Percentiles rank a stretch among this genome's conserved stretches.
These are phyloP conservation scores for Colletotrichum karsti DNA, from an alignment of 2,329 filamentous ascomycete genomes.

Conservation along the genomic window DNA sequence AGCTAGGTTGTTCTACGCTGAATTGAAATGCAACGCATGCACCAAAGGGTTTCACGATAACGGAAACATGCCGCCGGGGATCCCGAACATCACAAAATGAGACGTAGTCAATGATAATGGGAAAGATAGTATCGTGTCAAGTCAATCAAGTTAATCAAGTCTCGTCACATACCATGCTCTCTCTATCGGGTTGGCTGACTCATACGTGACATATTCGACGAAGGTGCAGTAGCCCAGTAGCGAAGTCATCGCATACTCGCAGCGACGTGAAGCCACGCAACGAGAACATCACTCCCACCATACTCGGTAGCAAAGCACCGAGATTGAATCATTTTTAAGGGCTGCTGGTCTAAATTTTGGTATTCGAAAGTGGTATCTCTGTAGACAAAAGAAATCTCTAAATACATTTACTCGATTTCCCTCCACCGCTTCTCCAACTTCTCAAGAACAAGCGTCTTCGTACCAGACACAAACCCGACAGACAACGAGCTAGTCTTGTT, in stretches of 20 bases:
- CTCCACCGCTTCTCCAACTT: conserved; percentile 44
- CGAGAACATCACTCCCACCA: too few species aligned
- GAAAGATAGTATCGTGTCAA: too few species aligned
- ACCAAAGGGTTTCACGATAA: not conserved
- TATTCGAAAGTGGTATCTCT: conserved; percentile 21
- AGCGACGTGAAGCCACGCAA: too few species aligned
- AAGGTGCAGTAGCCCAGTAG: too few species aligned
- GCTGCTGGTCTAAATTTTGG: not conserved
- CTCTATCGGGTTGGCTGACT: too few species aligned
- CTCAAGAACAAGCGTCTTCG: conserved; percentile 30
- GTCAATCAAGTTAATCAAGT: too few species aligned
- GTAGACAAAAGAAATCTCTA: not conserved
- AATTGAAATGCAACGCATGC: not conserved
- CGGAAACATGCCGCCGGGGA: not conserved
- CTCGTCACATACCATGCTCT: too few species aligned
- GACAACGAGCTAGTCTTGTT: conserved; percentile 35
- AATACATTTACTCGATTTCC: conserved; percentile 38
- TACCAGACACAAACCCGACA: conserved; percentile 22
- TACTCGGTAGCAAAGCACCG: too few species aligned
- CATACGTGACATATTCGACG: too few species aligned
- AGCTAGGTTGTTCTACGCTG: not conserved
- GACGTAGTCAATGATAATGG: too few species aligned
- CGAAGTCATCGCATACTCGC: too few species aligned
- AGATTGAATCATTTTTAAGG: too few species aligned
- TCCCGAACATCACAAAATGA: not conserved